Evolutionary conservation across 306 rosid genomes (phyloP), one percentile per base, ranked within the genome.

Genomic region (Ormosia semicastrata): DNA sequence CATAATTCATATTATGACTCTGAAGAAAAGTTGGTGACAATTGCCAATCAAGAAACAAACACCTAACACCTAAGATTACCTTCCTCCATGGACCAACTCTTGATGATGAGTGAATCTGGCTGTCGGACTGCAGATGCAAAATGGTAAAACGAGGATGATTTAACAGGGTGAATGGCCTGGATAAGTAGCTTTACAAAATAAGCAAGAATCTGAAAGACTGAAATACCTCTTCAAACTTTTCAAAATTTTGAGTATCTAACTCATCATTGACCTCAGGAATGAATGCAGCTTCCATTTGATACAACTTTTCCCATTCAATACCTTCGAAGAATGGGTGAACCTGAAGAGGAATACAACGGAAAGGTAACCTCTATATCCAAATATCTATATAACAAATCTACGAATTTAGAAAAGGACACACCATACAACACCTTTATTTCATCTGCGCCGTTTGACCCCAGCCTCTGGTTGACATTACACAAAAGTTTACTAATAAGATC

Each of bases 401-500:
- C 86, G 85, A 90, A 89, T 62, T 80, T 82, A 86, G 91, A 88
- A 86, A 80, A 86, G 83, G 75, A 88, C 94, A 93, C 92, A 89
- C 87, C 92, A 84, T 81, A 93, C 95, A 86, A 85, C 97, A 95
- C 98, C 99, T 95, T 93, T 86, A 95, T 95, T 90, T 95, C 98
- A 82, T 52, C 60, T 49, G 97, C 90, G 10, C 99, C 97, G 30
- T 91, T 88, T 84, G 97, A 85, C 11, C 99, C 99, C 66, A 95
- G 81, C 77, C 99, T 92, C 68, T 92, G 92, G 80, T 46, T 82
- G 53, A 93, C 97, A 81, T 88, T 87, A 75, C 99, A 93, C 89
- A 95, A 81, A 77, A 93, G 97, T 66, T 85, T 92, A 73, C 87
- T 84, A 56, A 91, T 88, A 74, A 95, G 89, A 92, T 91, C 97